Evolutionary conservation across 805 yeast genomes (phyloP), one percentile per base, ranked within the genome.

Genomic region (Candida quercuum): DNA sequence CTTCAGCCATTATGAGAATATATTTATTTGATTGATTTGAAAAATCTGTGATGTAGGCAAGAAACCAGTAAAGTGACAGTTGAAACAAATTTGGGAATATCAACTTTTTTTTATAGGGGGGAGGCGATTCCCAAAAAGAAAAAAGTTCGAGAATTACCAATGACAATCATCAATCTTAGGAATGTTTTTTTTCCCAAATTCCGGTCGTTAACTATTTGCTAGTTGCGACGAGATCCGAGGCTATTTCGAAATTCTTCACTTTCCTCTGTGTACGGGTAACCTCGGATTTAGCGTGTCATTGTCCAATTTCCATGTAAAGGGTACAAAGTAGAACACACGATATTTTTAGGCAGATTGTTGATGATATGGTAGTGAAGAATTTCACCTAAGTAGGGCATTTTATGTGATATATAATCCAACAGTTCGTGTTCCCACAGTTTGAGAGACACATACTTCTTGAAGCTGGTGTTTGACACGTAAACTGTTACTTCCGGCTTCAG

Each of bases 1-100:
- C 43, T 39, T 42, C 46, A 39, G 46, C 40, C 46, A 42, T 42
- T 39, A 27, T 42, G 38, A 34, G 38, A 32, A 28, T 26, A 32
- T 35, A 26, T 32, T 5, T 29, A 12, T 29, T 19, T 14, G 16
- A 28, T 18, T 13, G 17, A 14, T 26, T 26, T 14, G 14, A 26
- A 14, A 26, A 26, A 26, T 26, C 29, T 26, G 29, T 29, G 20
- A 18, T 5, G 20, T 11, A 13, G 13, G 9, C 32, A 29, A 29
- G 20, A 19, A 16, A 16, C 5, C 6, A 17, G 11, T 4, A n/a
- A n/a, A 27, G 18, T 27, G 29, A 27, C n/a, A 27, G 11, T 6
- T 5, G 21, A 5, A 17, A 12, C 31, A 28, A 28, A 28, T 13
- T 17, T 28, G 31, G 22, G 22, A 28, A 28, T 28, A 28, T 28